Conservation (phyloP, 768 basidiomycete species). For the Tricholoma bakamatsutake region DNA sequence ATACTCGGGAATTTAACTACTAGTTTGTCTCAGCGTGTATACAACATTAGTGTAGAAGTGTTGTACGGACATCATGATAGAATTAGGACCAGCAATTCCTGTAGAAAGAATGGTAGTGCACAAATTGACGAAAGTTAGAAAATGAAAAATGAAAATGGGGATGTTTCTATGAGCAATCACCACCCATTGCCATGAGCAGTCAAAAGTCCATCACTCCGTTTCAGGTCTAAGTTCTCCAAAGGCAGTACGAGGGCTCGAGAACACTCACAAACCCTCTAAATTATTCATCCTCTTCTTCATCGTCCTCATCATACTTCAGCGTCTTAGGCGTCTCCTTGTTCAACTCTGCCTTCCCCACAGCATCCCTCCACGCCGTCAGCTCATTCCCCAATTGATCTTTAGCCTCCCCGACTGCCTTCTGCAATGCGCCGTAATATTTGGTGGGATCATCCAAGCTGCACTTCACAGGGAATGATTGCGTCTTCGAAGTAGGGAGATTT, state of each 20-base stretch:
- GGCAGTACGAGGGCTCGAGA: too few species aligned
- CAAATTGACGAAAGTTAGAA: too few species aligned
- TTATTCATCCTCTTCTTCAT: constrained; percentile 43
- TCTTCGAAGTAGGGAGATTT: constrained; percentile 15
- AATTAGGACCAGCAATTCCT: too few species aligned
- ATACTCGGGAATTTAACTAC: too few species aligned
- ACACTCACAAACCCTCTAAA: too few species aligned
- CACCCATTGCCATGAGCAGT: constrained; percentile 9
- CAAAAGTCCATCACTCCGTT: constrained; percentile 13
- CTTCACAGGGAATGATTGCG: constrained; percentile 15
- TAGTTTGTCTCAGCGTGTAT: too few species aligned
- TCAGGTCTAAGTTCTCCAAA: too few species aligned
- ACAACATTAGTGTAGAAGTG: too few species aligned
- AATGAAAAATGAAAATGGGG: too few species aligned
- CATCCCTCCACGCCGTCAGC: constrained; percentile 70
- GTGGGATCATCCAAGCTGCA: constrained; percentile 18
- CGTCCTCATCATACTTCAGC: constrained; percentile 29
- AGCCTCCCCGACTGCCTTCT: constrained; percentile 44
- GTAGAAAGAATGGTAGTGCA: too few species aligned
- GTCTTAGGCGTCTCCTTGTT: constrained; percentile 48
- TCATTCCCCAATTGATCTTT: constrained; percentile 56
- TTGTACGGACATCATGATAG: too few species aligned
- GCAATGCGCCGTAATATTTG: constrained; percentile 47
- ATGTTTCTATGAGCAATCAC: not conserved
- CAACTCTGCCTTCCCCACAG: constrained; percentile 58